Evolutionary conservation across 2,329 filamentous ascomycete species (phyloP), one percentile per base, ranked within the genome.

Genomic region (Aspergillus sclerotialis): DNA sequence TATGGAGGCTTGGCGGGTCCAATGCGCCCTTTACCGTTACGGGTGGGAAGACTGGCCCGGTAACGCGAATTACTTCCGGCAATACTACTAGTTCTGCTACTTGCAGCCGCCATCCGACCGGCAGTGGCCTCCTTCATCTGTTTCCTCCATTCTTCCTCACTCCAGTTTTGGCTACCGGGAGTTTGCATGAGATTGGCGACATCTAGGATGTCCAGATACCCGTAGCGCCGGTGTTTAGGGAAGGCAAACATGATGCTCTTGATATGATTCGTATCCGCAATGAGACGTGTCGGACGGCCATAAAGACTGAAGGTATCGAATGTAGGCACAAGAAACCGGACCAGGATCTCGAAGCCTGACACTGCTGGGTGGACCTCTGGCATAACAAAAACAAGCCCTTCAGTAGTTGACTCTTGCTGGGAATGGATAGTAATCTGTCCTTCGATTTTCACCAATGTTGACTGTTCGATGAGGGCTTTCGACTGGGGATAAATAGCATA

Each of bases 321-420:
- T 0, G 88, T 85, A 0, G 92, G 92, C 57, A 98, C 93, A 9
- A 98, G 70, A 65, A 85, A 95, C 29, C 87, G 78, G 21, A 98
- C 70, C 72, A 98, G 82, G 72, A 93, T 95, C 60, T 96, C 92
- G 48, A 96, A 94, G 0, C 92, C 92, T 35, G 79, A 84, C 9
- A 98, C 84, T 12, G 87, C 89, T n/a, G 90, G 82, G 52, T 86
- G 87, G 1, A 83, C 77, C 60, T 98, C 92, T 4, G 92, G 92
- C 89, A 98, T 95, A 47, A 96, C 81, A 54, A 98, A 98, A 4
- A 98, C 86, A 50, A 95, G 95, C 0, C 92, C 92, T 57, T 98
- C 92, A 0, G 83, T 84, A 2, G 79, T 78, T 0, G 82, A 81
- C 13, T 86, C 79, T 7, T 84, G 80, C 9, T 80, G 76, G 0